Evolutionary conservation across 1,139 yeast species (phyloP), one percentile per base, ranked within the genome.

Genomic region (Lodderomyces margitis): DNA sequence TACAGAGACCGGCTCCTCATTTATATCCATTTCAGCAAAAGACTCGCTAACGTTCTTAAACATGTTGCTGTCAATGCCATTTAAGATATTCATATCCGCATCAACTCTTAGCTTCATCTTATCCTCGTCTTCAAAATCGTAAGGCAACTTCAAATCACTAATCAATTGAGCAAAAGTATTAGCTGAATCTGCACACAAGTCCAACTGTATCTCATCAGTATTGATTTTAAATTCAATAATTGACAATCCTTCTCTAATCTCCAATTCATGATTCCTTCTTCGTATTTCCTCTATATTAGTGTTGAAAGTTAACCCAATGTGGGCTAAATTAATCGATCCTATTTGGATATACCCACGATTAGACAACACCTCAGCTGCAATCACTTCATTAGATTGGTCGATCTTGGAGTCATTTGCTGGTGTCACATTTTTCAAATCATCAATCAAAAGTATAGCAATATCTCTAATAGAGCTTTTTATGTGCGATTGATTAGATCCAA

Each of bases 161-260:
- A 84, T 47, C 16, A 87, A 55, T 50, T 85, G 95, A 2, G 79
- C 50, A 34, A 89, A 61, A 5, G 91, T 79, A 54, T 87, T 84
- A 0, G 82, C 74, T 0, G 96, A 87, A 59, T 91, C 98, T 0
- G 96, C 92, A 64, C 96, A 89, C 2, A 88, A 53, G 31, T 83
- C 82, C 1, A 84, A 40, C 20, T 68, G 71, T 16, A 77, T 55
- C 11, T 70, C 66, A 42, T 80, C 86, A 11, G 78, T 55, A 37
- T 71, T 70, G 11, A 82, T 55, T 39, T 70, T 74, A 24, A 81
- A 42, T 39, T 75, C 78, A 4, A 76, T 40, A 7, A 61, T 42
- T 0, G 76, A 54, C 36, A 59, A 42, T 41, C 50, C 46, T 12
- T 57, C 54, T 21, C 51, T 49, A 14, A 61, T 52, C 4, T 58